These are phyloP conservation scores for Oleoguttula mirabilis DNA, from an alignment of 495 filamentous ascomycete genomes.

Conservation along the genomic window DNA sequence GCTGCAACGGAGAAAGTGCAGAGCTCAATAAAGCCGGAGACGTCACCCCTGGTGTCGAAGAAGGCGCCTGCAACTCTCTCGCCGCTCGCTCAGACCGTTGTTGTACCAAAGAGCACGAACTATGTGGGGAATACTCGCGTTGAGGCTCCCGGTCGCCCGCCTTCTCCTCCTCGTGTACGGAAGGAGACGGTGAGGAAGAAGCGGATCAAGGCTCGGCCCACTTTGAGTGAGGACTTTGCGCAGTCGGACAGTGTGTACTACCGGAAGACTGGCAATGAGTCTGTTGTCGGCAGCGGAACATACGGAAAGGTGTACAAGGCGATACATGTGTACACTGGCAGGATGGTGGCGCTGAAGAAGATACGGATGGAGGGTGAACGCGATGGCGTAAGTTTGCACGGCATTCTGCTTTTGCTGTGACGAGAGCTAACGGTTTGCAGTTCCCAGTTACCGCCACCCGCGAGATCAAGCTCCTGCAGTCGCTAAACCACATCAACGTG, in stretches of 20 bases:
- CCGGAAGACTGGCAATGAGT: slow-evolving; percentile 86
- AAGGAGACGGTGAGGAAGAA: slow-evolving; percentile 60
- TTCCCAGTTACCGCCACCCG: slow-evolving; percentile 95
- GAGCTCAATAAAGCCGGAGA: slow-evolving; percentile 4
- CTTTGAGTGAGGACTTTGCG: slow-evolving; percentile 56
- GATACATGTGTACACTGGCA: slow-evolving; percentile 86
- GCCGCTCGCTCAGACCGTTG: slow-evolving; percentile 12
- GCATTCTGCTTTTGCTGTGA: not conserved
- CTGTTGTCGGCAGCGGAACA: slow-evolving; percentile 83
- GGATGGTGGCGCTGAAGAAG: slow-evolving; percentile 84
- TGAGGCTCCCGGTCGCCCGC: slow-evolving; percentile 5
- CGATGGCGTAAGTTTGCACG: slow-evolving; percentile 49
- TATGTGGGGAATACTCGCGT: slow-evolving; percentile 20
- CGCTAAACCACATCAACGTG: slow-evolving; percentile 81
- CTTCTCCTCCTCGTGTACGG: slow-evolving; percentile 32
- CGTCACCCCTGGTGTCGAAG: slow-evolving; percentile 12
- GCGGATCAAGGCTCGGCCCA: slow-evolving; percentile 58
- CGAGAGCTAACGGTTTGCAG: too few relatives aligned
- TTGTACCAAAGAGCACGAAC: slow-evolving; percentile 18
- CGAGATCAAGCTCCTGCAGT: slow-evolving; percentile 92
- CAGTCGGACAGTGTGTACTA: slow-evolving; percentile 78
- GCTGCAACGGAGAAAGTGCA: slow-evolving; percentile 6
- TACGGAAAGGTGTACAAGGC: slow-evolving; percentile 98
- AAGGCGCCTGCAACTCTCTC: slow-evolving; percentile 12
- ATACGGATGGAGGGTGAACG: slow-evolving; percentile 93